These are phyloP conservation scores for Paecilomyces fulvus DNA, from an alignment of 2,329 filamentous ascomycete genomes.

Conservation along the genomic window DNA sequence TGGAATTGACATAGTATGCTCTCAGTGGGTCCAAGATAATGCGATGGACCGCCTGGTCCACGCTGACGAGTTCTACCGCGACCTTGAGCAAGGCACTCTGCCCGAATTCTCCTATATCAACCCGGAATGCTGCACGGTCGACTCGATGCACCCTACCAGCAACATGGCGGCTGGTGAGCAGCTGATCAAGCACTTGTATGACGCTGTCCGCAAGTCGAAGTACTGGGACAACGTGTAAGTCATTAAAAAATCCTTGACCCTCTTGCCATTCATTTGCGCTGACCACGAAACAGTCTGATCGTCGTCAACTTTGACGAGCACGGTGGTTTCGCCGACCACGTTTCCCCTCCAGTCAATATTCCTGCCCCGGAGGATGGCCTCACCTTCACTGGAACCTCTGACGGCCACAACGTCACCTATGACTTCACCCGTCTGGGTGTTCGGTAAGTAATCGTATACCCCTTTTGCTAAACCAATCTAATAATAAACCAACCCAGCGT, in stretches of 20 bases:
- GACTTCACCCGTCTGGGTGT: constrained; percentile 32
- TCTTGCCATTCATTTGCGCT: neutral
- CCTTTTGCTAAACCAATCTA: neutral
- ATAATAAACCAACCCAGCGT: constrained; percentile 11
- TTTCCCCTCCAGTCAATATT: constrained; percentile 28
- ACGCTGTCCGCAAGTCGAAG: constrained; percentile 30
- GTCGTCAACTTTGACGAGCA: constrained; percentile 36
- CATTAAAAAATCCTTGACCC: neutral
- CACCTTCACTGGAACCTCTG: constrained; percentile 21
- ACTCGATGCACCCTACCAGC: constrained; percentile 33
- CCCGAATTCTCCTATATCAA: constrained; percentile 56
- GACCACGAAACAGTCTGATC: constrained; percentile 17
- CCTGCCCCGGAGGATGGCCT: constrained; percentile 26
- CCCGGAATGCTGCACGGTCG: constrained; percentile 30
- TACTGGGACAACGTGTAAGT: constrained; percentile 31
- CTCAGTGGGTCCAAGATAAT: constrained; percentile 30
- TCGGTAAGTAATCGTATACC: constrained; percentile 11
- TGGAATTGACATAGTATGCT: neutral
- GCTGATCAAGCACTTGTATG: constrained; percentile 35
- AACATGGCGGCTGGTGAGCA: constrained; percentile 30
- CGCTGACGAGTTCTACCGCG: constrained; percentile 50
- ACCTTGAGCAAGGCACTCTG: constrained; percentile 54
- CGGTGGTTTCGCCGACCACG: constrained; percentile 34
- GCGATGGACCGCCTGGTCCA: constrained; percentile 24
- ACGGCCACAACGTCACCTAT: constrained; percentile 25